Percentiles rank a stretch among this genome's conserved stretches.
Conservation (phyloP, 768 basidiomycete species). For the Suillus ampliporus region DNA sequence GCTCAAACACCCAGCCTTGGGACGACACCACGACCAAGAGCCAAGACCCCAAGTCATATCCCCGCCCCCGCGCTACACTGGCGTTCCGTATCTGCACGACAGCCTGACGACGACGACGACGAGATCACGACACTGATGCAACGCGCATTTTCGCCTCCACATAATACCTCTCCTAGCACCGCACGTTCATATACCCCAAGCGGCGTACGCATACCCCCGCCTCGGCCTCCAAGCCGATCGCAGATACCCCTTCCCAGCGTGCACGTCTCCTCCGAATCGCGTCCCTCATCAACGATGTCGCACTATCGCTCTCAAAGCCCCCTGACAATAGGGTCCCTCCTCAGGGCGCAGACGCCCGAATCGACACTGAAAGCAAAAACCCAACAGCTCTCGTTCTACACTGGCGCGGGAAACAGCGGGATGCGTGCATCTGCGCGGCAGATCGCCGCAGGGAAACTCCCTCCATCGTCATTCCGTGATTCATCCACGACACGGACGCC, state of each 20-base stretch:
- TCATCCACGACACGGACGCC: slow-evolving; percentile 57
- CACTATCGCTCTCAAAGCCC: slow-evolving; percentile 63
- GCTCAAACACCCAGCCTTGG: slow-evolving; percentile 57
- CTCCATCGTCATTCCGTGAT: slow-evolving; percentile 82
- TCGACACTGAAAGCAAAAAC: slow-evolving; percentile 61
- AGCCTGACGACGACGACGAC: slow-evolving; percentile 53
- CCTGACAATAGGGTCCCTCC: slow-evolving; percentile 45
- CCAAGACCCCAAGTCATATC: slow-evolving; percentile 82
- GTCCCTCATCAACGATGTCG: slow-evolving; percentile 76
- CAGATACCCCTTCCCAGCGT: slow-evolving; percentile 83
- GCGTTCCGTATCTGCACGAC: slow-evolving; percentile 54
- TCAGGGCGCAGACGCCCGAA: slow-evolving; percentile 75
- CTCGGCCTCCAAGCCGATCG: slow-evolving; percentile 81
- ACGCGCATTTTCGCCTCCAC: slow-evolving; percentile 67
- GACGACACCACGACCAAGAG: slow-evolving; percentile 67
- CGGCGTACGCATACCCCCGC: slow-evolving; percentile 53
- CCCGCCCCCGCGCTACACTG: slow-evolving; percentile 62
- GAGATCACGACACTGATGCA: slow-evolving; percentile 51
- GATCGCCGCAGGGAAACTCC: slow-evolving; percentile 47
- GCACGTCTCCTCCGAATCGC: slow-evolving; percentile 69
- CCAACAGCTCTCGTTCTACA: slow-evolving; percentile 62
- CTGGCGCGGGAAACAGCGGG: slow-evolving; percentile 31
- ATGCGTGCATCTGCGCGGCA: slow-evolving; percentile 47
- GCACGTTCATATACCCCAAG: slow-evolving; percentile 46
- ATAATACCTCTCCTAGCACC: slow-evolving; percentile 47